Base-by-base conservation (phyloP, 1,284 basidiomycete genomes). In the Caloboletus firmus region DNA sequence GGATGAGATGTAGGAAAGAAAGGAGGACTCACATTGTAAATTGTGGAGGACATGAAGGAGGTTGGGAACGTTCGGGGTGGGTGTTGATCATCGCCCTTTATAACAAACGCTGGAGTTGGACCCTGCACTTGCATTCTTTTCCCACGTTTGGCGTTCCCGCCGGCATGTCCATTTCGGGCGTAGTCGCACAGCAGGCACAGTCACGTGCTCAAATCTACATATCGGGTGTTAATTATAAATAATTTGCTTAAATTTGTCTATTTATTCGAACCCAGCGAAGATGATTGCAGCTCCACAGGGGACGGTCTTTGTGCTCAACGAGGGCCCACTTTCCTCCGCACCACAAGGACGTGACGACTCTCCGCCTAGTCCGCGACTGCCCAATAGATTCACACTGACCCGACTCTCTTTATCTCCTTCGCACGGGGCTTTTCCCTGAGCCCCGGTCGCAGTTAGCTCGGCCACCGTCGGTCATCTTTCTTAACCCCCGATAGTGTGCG, bases 1-100 rank as follows among this genome's bases (percentile, higher is more conserved):
- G 10, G 45, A 49, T 2, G 52, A 26, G 24, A 8, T 0, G 34
- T 20, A 12, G 32, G 5, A 20, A 7, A 28, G 58, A 47, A 34
- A 45, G 41, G 54, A 30, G 49, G 57, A 74, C 76, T 67, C 60
- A 77, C 76, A 58, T 78, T 79, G 72, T 77, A 77, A 59, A 78
- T 79, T 53, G 74, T 72, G 54, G 77, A 77, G 59, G 76, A 76
- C 75, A 76, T 76, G 66, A 36, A 55, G 54, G 68, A 45, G 24
- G 68, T 72, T 72, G 71, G 70, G 68, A 72, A 72, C 65, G 69
- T 61, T 66, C 69, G 57, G 63, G 62, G 56, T 69, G 65, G 69
- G 63, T 69, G 68, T 72, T 69, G 67, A 69, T 69, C 67, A 72
- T 71, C 65, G 71, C 71, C 64, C 71, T 69, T 69, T 69, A 69